Evolutionary conservation across 768 basidiomycete species (phyloP).

Genomic region (Agrocybe chaxingu): DNA sequence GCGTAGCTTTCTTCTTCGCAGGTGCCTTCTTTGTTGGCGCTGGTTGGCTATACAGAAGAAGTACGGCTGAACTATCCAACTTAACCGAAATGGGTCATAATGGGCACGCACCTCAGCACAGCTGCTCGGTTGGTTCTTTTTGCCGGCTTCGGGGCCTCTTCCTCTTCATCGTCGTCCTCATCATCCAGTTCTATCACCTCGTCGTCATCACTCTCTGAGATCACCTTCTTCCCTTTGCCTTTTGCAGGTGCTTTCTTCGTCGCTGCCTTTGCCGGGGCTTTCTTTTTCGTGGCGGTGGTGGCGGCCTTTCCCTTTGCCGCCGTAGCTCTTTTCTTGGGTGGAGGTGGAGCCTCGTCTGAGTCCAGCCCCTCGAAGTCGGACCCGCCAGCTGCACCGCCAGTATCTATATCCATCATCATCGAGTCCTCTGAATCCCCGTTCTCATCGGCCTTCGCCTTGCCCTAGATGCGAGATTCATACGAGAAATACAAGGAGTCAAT

Average conservation of each 20-base stretch:
- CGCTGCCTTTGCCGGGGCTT: constrained; percentile 33
- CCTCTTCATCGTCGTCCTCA: constrained; percentile 46
- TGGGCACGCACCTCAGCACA: constrained; percentile 53
- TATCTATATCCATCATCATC: constrained; percentile 75
- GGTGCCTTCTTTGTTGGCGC: constrained; percentile 36
- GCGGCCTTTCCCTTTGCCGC: constrained; percentile 25
- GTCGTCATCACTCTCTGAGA: constrained; percentile 39
- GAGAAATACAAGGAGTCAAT: neutral
- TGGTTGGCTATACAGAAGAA: constrained; percentile 26
- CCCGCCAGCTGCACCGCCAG: constrained; percentile 22
- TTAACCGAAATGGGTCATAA: neutral
- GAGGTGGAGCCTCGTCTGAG: constrained; percentile 41
- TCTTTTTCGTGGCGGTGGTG: constrained; percentile 33
- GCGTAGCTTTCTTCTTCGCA: constrained; percentile 52
- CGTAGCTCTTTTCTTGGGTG: constrained; percentile 40
- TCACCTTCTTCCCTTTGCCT: constrained; percentile 14
- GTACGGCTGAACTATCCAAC: neutral
- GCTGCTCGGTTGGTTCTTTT: constrained; percentile 66
- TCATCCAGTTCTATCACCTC: constrained; percentile 52
- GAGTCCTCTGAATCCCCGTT: constrained; percentile 66
- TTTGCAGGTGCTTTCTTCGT: constrained; percentile 28
- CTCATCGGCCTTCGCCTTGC: constrained; percentile 48
- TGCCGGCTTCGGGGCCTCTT: constrained; percentile 42
- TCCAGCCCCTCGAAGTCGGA: constrained; percentile 55
- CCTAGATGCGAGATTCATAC: constrained; percentile 25